Percentiles rank a stretch among this genome's conserved stretches.
Conservation (phyloP, 1,139 yeast genomes). For the Lodderomyces beijingensis region DNA sequence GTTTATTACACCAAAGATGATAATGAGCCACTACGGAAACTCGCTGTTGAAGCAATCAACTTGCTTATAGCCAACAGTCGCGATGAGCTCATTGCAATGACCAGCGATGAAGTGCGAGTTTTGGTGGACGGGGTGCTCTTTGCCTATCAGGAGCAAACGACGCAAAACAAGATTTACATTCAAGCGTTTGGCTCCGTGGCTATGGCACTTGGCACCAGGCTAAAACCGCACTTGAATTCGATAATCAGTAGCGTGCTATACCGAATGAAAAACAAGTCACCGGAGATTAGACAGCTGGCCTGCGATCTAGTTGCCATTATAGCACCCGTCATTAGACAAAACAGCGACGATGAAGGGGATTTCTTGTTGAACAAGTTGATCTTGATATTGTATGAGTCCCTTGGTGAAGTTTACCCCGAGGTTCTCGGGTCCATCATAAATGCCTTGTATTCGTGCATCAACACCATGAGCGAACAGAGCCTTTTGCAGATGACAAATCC, state of each 20-base stretch:
- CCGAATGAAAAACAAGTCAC: constrained; percentile 66
- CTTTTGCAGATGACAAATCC: constrained; percentile 66
- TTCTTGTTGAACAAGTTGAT: constrained; percentile 60
- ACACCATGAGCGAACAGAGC: constrained; percentile 38
- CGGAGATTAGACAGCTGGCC: constrained; percentile 79
- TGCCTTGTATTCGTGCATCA: constrained; percentile 54
- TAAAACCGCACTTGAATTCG: constrained; percentile 71
- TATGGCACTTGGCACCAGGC: constrained; percentile 62
- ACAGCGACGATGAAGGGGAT: constrained; percentile 28
- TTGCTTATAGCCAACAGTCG: constrained; percentile 26
- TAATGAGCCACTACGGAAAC: constrained; percentile 70
- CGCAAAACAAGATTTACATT: constrained; percentile 50
- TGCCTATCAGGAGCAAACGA: constrained; percentile 77
- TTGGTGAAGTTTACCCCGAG: constrained; percentile 94
- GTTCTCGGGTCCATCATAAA: constrained; percentile 81
- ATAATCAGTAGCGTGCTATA: constrained; percentile 72
- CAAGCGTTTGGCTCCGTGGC: constrained; percentile 66
- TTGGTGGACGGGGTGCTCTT: constrained; percentile 79
- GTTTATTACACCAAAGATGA: constrained; percentile 70
- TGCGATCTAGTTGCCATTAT: constrained; percentile 70
- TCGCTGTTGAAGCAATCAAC: constrained; percentile 70
- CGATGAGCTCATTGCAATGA: constrained; percentile 35
- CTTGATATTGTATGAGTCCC: constrained; percentile 77
- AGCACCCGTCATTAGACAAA: constrained; percentile 57
- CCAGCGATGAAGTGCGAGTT: constrained; percentile 49